These are phyloP conservation scores for Ophioceras dolichostomum DNA, from an alignment of 2,329 filamentous ascomycete genomes.

Conservation along the genomic window DNA sequence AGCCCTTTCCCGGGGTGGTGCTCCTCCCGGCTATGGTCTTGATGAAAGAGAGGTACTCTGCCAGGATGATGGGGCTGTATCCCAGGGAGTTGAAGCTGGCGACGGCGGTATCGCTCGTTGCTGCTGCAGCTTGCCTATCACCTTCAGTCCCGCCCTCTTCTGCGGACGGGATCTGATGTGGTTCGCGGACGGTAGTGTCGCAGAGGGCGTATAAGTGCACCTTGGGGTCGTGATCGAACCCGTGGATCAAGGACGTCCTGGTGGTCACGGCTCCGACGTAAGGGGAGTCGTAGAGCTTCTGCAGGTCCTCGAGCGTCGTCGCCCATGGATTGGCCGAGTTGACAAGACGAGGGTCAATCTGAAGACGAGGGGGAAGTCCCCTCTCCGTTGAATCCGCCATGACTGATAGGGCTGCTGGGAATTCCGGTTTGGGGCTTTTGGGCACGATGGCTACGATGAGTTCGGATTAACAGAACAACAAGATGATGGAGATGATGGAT, in stretches of 20 bases:
- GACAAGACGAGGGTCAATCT: constrained; percentile 52
- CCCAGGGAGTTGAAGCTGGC: constrained; percentile 59
- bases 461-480: too few relatives aligned
- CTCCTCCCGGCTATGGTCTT: constrained; percentile 25
- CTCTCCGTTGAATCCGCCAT: too few relatives aligned
- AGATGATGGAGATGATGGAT: too few relatives aligned
- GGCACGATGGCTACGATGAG: too few relatives aligned
- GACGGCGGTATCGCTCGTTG: constrained; percentile 11
- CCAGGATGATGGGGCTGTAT: constrained; percentile 54
- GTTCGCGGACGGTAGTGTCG: constrained; percentile 21
- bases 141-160: constrained; percentile 7
- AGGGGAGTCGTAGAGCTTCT: constrained; percentile 44
- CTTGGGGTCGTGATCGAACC: constrained; percentile 48
- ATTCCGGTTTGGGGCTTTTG: too few relatives aligned
- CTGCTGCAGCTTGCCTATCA: too few relatives aligned
- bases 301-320: constrained; percentile 49
- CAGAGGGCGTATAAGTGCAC: constrained; percentile 59
- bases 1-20: constrained; percentile 33
- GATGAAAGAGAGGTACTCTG: constrained; percentile 46
- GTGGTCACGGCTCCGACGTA: constrained; percentile 65
- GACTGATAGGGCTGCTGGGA: too few relatives aligned
- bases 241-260: constrained; percentile 52
- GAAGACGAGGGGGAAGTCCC: constrained; percentile 29
- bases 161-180: too few relatives aligned
- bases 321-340: constrained; percentile 72